A percentile compares a stretch with the other conserved stretches of the same genome.
Conservation (phyloP, 2,329 filamentous ascomycete genomes). For the Clathrospora elynae region DNA sequence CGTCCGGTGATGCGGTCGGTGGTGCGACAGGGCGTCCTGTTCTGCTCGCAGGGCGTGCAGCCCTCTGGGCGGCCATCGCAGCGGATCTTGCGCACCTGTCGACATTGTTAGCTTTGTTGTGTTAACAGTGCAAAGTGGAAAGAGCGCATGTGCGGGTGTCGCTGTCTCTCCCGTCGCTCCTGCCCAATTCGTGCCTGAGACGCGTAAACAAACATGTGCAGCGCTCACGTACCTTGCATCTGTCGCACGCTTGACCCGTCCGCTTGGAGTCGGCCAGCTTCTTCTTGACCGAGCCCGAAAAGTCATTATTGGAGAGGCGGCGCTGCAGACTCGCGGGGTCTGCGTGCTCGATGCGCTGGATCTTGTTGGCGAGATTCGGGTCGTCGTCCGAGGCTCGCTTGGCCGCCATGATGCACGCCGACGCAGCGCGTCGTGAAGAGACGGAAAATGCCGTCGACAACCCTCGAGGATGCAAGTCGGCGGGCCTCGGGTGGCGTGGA, state of each 20-base stretch:
- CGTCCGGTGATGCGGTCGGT: constrained; percentile 86
- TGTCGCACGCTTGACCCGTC: constrained; percentile 85
- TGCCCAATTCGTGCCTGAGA: background rate
- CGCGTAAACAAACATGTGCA: too few relatives aligned
- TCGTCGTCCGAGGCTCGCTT: constrained; percentile 35
- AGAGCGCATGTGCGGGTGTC: constrained; percentile 1
- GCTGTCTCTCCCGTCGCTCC: background rate
- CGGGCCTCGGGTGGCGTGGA: constrained; percentile 20
- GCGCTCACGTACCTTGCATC: constrained; percentile 73
- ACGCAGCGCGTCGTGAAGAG: constrained; percentile 5
- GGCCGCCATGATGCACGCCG: constrained; percentile 33
- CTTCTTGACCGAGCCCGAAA: constrained; percentile 54
- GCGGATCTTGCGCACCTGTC: constrained; percentile 79
- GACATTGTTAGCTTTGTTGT: constrained; percentile 9
- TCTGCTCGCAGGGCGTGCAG: constrained; percentile 79
- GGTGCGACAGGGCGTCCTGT: constrained; percentile 77
- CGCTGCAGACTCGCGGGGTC: constrained; percentile 25
- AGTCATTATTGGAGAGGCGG: constrained; percentile 36
- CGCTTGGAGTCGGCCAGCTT: constrained; percentile 60
- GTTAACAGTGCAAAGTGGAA: too few relatives aligned
- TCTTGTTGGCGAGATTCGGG: constrained; percentile 29
- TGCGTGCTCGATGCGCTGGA: constrained; percentile 43
- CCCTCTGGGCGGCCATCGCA: constrained; percentile 81
- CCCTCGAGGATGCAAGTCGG: constrained; percentile 10
- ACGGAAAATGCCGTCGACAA: constrained; percentile 15